These are phyloP conservation scores for Chalciporus sphaerocephalus DNA, from an alignment of 768 basidiomycete species.

Conservation along the genomic window DNA sequence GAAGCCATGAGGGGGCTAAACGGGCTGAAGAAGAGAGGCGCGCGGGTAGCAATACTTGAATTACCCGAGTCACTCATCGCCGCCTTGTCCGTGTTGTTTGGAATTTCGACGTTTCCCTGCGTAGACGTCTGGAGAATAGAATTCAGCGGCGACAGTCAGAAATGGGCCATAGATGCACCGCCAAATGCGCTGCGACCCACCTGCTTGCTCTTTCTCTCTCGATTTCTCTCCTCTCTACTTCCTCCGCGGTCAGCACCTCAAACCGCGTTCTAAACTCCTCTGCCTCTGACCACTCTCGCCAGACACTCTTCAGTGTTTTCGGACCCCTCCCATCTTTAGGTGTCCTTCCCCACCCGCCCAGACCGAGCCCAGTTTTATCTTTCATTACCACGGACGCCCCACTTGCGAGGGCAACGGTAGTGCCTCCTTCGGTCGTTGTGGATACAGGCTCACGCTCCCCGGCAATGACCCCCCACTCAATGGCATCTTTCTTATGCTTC, in stretches of 20 bases:
- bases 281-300: slow-evolving; percentile 93
- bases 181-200: slow-evolving; percentile 26
- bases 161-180: neutral
- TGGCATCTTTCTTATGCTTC: slow-evolving; percentile 90
- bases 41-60: slow-evolving; percentile 4
- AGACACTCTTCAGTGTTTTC: slow-evolving; percentile 78
- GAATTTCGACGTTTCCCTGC: slow-evolving; percentile 65
- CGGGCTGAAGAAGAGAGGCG: slow-evolving; percentile 2
- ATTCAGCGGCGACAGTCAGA: slow-evolving; percentile 2
- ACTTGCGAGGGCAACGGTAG: slow-evolving; percentile 10
- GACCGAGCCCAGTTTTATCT: slow-evolving; percentile 78
- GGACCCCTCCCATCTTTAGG: slow-evolving; percentile 79
- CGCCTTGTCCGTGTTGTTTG: slow-evolving; percentile 45
- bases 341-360: slow-evolving; percentile 69
- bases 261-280: slow-evolving; percentile 88
- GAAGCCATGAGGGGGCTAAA: slow-evolving; percentile 1
- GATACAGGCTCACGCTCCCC: slow-evolving; percentile 40
- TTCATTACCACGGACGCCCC: slow-evolving; percentile 56
- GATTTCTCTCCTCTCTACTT: slow-evolving; percentile 84
- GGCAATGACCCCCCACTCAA: slow-evolving; percentile 89
- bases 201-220: slow-evolving; percentile 83
- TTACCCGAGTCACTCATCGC: slow-evolving; percentile 23
- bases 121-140: slow-evolving; percentile 44
- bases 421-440: slow-evolving; percentile 14
- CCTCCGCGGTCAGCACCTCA: slow-evolving; percentile 83